Base-by-base conservation (phyloP, 495 filamentous ascomycete species). In the Lophium mytilinum region DNA sequence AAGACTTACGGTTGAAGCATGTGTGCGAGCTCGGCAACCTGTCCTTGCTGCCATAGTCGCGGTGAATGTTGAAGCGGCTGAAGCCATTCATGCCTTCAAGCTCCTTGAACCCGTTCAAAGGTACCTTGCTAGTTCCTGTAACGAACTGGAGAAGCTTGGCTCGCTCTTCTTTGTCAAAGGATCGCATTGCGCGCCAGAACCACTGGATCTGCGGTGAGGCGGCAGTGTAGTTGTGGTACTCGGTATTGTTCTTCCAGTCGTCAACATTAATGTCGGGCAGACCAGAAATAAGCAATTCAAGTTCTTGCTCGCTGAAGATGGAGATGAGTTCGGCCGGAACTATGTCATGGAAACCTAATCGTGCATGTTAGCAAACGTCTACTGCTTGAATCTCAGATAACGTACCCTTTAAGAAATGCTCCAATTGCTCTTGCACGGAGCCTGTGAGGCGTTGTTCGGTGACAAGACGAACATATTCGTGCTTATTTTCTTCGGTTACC, bases 51-150 rank as follows among this genome's bases (percentile, higher is more conserved):
- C 93, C 93, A 72, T 96, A 97, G 70, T 97, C 94, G 50, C 93
- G 87, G 69, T 99, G 93, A 63, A 99, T 96, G 72, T 96, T 99
- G 84, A 99, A 99, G 60, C 86, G 83, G 71, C 86, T 94, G 74
- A 99, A 86, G 43, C 93, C 93, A 69, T 99, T 97, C 93, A 99
- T 99, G 59, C 93, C 93, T 73, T 99, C 93, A 19, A 99, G 82
- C 71, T 99, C 92, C 74, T 93, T 96, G 80, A 99, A 99, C 24
- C 93, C 93, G 65, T 99, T 99, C 45, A 99, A 84, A 42, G 93
- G 93, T 21, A 99, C 93, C 76, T 99, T 99, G 73, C 88, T 93
- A 11, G 93, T 99, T 64, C 93, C 93, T 0, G 93, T 99, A 58
- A 97, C 93, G 71, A 99, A 99, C 68, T 99, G 93, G 6, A 99